These are phyloP conservation scores for Omphalotus guepiniiformis DNA, from an alignment of 768 basidiomycete species.

Conservation along the genomic window DNA sequence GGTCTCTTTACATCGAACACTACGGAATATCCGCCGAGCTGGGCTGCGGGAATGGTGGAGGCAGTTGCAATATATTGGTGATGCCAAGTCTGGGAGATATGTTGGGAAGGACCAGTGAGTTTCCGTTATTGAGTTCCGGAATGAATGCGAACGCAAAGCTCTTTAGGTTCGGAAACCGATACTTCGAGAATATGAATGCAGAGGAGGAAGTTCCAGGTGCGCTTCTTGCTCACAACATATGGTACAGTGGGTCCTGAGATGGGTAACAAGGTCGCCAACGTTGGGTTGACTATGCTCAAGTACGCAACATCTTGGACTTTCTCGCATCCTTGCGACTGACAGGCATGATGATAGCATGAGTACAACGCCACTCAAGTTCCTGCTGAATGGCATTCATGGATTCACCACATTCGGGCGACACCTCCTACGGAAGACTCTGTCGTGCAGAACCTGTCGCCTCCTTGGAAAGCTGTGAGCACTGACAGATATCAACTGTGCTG, in stretches of 20 bases:
- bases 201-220: conserved; percentile 86
- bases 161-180: conserved; percentile 85
- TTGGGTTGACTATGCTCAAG: conserved; percentile 94
- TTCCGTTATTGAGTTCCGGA: not conserved
- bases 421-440: conserved; percentile 74
- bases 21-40: conserved; percentile 70
- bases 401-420: conserved; percentile 82
- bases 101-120: conserved; percentile 84
- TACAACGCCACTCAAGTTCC: conserved; percentile 92
- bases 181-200: conserved; percentile 87
- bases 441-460: conserved; percentile 61
- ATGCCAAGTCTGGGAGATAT: conserved; percentile 80
- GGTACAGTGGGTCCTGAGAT: not conserved
- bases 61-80: conserved; percentile 90
- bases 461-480: conserved; percentile 78
- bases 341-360: conserved; percentile 53
- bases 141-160: not conserved
- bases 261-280: conserved; percentile 74
- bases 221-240: not conserved
- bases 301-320: conserved; percentile 25
- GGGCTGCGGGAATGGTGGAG: conserved; percentile 88
- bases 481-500: not conserved
- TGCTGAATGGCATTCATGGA: conserved; percentile 97
- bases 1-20: conserved; percentile 71
- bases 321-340: not conserved